Base-by-base conservation (phyloP, 495 filamentous ascomycete genomes). In the Penicillium simplicissimum region DNA sequence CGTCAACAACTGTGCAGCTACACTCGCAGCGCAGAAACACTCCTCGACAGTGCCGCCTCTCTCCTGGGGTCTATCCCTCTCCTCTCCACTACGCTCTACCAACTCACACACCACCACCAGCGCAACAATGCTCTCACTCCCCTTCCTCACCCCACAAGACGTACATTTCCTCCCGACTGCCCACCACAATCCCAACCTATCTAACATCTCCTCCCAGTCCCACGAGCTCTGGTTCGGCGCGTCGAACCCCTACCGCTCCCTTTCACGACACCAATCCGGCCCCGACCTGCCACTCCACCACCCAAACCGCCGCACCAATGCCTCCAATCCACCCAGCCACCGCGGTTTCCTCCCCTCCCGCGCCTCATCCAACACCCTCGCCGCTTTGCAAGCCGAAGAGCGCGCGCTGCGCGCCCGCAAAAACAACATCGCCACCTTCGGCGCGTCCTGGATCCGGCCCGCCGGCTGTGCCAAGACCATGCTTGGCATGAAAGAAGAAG, bases 381-480 rank as follows among this genome's bases (percentile, higher is more conserved):
- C 85, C 36, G 81, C 85, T 17, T 80, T 93, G 17, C 80, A 80
- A 6, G 71, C 82, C 54, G 90, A 94, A 70, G 91, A 96, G 71
- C 78, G 81, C 57, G 81, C 84, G 57, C 74, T 91, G 10, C 84
- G 84, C 60, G 79, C 83, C 13, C 87, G 91, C 45, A 90, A 89
- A 68, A 77, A 82, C 23, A 88, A 89, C 65, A 88, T 93, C 40
- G 82, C 85, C 19, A 87, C 86, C 59, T 91, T 91, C 66, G 91
- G 91, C 54, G 84, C 79, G 64, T 84, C 83, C 31, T 96, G 91
- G 91, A 86, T 96, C 63, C 85, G 84, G 54, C 91, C 91, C 10
- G 88, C 88, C 0, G 91, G 91, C 9, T 81, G 92, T 40, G 60
- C 81, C 21, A 94, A 93, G 77, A 92, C 91, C 10, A 81, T 92